Evolutionary conservation across 257 asterid species (phyloP), one percentile per base, ranked within the genome.

Genomic region (Echium plantagineum): DNA sequence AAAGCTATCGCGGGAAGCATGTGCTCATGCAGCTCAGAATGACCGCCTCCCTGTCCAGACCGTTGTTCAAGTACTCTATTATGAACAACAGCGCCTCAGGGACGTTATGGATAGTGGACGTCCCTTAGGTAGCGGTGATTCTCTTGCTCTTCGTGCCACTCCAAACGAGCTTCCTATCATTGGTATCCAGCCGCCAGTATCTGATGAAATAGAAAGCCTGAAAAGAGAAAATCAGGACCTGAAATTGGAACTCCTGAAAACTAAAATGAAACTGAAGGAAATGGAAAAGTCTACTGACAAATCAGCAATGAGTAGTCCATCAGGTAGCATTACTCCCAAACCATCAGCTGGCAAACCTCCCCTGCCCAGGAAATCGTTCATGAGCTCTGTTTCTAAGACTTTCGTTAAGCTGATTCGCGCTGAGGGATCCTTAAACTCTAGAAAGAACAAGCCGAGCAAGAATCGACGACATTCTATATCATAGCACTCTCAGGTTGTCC

Each of bases 21-120:
- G 98, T 5, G 86, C 96, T 1, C 98, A 91, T 6, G 98, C 98
- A 6, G 98, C 98, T 19, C 95, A 88, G 72, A 91, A 88, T 65
- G 98, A 91, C 48, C 93, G 96, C 59, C 98, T 91, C 35, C 90
- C 98, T 0, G 72, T 85, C 79, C 98, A 91, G 69, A 83, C 98
- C 16, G 81, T 88, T n/a, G 98, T 91, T 58, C 98, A 91, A 67
- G 98, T 88, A 28, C 93, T 91, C 58, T 91, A 87, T 59, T 79
- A 82, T 48, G 98, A 91, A 76, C 98, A 91, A 69, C 26, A 85
- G 70, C 78, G 93, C 62, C 93, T 91, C 9, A 81, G 96, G 3
- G 85, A 75, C 56, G 76, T 95, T 58, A 42, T 42, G 49, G 49
- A 42, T 42, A 15, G 49, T 42, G 49, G 46, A 35, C 46, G 49